Evolutionary conservation across 768 basidiomycete species (phyloP).

Genomic region (Suillus weaverae): DNA sequence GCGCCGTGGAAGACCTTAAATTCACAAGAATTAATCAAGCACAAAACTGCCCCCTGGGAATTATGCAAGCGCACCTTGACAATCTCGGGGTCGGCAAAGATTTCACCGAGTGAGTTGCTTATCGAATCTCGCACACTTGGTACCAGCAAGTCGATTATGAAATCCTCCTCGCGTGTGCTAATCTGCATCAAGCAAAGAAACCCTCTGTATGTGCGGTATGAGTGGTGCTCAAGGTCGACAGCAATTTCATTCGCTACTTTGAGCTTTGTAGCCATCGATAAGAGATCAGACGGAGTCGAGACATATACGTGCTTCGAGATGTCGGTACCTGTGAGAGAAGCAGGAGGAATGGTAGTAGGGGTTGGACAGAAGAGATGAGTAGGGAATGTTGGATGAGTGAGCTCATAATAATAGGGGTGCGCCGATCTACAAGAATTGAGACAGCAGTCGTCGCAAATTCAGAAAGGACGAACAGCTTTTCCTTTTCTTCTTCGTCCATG

Average conservation of each 20-base stretch:
- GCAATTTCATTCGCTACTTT: slow-evolving; percentile 75
- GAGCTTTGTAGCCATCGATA: slow-evolving; percentile 68
- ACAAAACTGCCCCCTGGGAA: neutral
- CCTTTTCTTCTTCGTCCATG: slow-evolving; percentile 20
- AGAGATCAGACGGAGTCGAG: slow-evolving; percentile 53
- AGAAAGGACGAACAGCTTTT: slow-evolving; percentile 15
- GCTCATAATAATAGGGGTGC: slow-evolving; percentile 89
- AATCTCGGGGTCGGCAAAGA: slow-evolving; percentile 81
- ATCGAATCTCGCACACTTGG: slow-evolving; percentile 66
- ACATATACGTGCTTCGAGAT: slow-evolving; percentile 68
- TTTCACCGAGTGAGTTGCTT: slow-evolving; percentile 64
- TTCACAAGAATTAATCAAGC: neutral
- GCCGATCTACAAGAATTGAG: slow-evolving; percentile 28
- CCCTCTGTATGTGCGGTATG: slow-evolving; percentile 78
- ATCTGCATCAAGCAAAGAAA: slow-evolving; percentile 95
- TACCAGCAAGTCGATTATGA: slow-evolving; percentile 78
- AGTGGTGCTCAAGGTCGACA: slow-evolving; percentile 94
- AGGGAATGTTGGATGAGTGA: slow-evolving; percentile 71
- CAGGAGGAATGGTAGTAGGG: slow-evolving; percentile 50
- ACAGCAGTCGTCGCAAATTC: neutral
- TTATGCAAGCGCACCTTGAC: slow-evolving; percentile 63
- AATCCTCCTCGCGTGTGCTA: slow-evolving; percentile 82
- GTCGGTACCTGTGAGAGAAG: slow-evolving; percentile 47
- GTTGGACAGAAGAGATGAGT: slow-evolving; percentile 58
- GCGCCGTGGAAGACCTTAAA: slow-evolving; percentile 90